A percentile compares a stretch with the other conserved stretches of the same genome.
Evolutionary conservation across 208 protist species (phyloP).

Genomic region (Trichomonas vaginalis): DNA sequence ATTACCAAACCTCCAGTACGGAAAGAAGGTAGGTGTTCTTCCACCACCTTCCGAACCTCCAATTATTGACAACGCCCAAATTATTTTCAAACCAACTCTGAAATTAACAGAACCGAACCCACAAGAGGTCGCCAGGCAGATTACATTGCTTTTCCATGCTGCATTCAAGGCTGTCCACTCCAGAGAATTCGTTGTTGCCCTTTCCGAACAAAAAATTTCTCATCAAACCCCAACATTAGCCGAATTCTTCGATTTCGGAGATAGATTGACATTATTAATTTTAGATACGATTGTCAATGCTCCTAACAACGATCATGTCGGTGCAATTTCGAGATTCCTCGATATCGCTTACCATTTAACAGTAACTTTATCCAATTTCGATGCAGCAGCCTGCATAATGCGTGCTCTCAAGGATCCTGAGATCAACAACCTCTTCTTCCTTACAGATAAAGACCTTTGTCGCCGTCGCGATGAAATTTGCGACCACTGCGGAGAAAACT

Average conservation of each 20-base stretch:
- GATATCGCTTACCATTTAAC: background rate
- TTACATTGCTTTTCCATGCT: background rate
- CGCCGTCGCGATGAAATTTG: background rate
- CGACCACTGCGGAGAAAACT: background rate
- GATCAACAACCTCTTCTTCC: background rate
- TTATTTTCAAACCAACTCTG: background rate
- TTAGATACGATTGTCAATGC: background rate
- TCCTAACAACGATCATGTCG: background rate
- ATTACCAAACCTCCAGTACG: background rate
- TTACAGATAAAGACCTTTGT: background rate
- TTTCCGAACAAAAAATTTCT: background rate
- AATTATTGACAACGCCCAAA: background rate
- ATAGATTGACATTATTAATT: background rate
- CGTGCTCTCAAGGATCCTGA: background rate
- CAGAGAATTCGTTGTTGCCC: background rate
- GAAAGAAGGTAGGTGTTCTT: background rate
- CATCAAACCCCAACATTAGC: background rate
- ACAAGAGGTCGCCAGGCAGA: background rate
- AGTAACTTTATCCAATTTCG: background rate
- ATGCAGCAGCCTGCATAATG: background rate
- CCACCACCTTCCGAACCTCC: background rate
- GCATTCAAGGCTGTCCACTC: conserved; percentile 9
- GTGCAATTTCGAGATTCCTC: background rate
- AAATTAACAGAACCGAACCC: background rate
- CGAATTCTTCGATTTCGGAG: background rate